Conservation (phyloP, 306 rosid genomes). For the Canavalia gladiata region DNA sequence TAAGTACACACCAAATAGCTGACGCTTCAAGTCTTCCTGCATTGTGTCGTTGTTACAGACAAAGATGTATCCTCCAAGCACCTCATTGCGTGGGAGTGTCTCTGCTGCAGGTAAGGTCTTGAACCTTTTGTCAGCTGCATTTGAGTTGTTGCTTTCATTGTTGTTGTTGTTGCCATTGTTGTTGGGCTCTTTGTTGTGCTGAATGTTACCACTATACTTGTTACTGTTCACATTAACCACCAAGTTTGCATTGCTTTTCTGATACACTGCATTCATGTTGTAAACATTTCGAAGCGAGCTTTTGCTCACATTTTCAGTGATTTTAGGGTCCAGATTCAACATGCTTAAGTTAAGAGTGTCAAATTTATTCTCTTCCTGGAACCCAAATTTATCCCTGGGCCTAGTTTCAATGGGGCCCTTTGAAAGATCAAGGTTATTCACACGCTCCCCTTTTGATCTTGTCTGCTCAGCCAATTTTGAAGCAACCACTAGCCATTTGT, state of each 20-base stretch:
- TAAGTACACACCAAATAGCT: constrained; percentile 74
- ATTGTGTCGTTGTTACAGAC: constrained; percentile 98
- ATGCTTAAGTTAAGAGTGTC: constrained; percentile 83
- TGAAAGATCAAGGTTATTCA: constrained; percentile 91
- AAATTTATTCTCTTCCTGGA: constrained; percentile 93
- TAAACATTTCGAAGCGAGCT: constrained; percentile 68
- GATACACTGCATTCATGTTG: constrained; percentile 79
- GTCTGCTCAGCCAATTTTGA: constrained; percentile 98
- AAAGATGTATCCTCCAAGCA: constrained; percentile 98
- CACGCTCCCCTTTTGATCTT: constrained; percentile 84
- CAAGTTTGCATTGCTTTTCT: constrained; percentile 69
- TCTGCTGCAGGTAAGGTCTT: constrained; percentile 98
- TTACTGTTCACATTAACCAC: constrained; percentile 63
- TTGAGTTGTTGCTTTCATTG: constrained; percentile 57
- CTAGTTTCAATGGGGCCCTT: constrained; percentile 77
- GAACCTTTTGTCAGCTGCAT: constrained; percentile 88
- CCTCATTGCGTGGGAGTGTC: constrained; percentile 97
- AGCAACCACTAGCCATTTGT: constrained; percentile 92
- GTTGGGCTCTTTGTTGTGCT: constrained; percentile 70
- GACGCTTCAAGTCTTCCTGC: constrained; percentile 98
- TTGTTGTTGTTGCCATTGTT: constrained; percentile 57
- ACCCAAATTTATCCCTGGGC: constrained; percentile 82
- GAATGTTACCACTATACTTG: constrained; percentile 74
- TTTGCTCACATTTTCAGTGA: constrained; percentile 71
- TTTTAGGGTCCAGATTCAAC: constrained; percentile 77